Percentiles rank a stretch among this genome's conserved stretches.
phyloP scores from a whole-genome alignment of 1,284 basidiomycete genomes.

The Puccinia triticina region DNA sequence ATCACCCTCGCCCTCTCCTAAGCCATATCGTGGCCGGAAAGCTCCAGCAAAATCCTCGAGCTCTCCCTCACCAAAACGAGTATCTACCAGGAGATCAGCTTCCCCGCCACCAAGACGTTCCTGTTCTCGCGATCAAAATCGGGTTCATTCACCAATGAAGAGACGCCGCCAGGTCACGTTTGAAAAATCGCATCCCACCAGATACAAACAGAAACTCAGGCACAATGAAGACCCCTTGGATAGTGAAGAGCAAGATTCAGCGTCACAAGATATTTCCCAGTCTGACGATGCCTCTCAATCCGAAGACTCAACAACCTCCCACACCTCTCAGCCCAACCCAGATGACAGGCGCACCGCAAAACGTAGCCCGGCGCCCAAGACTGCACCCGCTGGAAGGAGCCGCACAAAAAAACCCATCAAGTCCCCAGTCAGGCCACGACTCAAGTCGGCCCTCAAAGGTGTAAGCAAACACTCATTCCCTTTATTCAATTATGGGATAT shows the following conservation, averaged over 20 bases:
- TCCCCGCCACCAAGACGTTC: not conserved
- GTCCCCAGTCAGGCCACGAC: not conserved
- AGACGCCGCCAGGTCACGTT: not conserved
- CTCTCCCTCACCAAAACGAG: conserved; percentile 6
- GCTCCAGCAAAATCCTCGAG: not conserved
- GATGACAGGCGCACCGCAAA: not conserved
- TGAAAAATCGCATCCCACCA: conserved; percentile 2
- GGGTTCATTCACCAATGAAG: not conserved
- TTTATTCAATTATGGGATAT: not conserved
- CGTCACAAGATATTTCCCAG: not conserved
- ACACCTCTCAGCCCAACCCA: not conserved
- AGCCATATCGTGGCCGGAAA: not conserved
- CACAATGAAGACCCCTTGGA: not conserved
- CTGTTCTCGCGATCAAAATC: not conserved
- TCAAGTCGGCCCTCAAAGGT: not conserved
- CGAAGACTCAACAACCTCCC: not conserved
- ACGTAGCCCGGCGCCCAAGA: not conserved
- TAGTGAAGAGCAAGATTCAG: not conserved
- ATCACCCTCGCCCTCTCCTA: conserved; percentile 3
- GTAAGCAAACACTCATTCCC: not conserved
- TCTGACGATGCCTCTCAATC: not conserved
- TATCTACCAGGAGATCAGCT: not conserved
- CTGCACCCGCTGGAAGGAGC: not conserved
- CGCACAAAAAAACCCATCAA: not conserved
- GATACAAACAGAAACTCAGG: not conserved